These are phyloP conservation scores for Ceratobasidium sp. DNA, from an alignment of 1,284 basidiomycete species.

Conservation along the genomic window DNA sequence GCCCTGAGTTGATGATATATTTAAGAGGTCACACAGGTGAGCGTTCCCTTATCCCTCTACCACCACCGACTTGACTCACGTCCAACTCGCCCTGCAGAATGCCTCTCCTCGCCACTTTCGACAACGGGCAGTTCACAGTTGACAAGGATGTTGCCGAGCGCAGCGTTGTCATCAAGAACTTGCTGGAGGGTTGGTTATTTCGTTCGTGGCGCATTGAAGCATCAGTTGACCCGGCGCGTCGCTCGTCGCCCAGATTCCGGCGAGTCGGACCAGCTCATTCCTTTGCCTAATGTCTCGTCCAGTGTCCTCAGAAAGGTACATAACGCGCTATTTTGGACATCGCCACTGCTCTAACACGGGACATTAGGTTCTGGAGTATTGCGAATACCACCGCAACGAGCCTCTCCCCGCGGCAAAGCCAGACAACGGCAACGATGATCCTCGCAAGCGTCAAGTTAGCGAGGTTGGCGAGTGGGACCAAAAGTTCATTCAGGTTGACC, in stretches of 20 bases:
- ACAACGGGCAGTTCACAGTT: constrained; percentile 95
- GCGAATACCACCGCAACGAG: constrained; percentile 95
- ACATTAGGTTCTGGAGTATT: constrained; percentile 85
- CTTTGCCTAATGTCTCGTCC: constrained; percentile 96
- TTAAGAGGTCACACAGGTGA: no score
- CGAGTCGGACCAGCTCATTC: constrained; percentile 90
- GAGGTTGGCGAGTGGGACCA: constrained; percentile 99
- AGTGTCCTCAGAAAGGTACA: constrained; percentile 94
- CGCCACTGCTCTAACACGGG: neutral
- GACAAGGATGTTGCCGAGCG: constrained; percentile 96
- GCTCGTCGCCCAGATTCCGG: constrained; percentile 79
- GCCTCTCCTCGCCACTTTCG: constrained; percentile 89
- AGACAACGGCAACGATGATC: constrained; percentile 87
- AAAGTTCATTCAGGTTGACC: constrained; percentile 97
- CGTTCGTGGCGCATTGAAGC: constrained; percentile 47
- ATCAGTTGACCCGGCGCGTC: constrained; percentile 24
- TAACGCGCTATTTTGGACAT: neutral
- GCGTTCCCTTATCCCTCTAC: no score
- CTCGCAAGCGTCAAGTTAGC: constrained; percentile 91
- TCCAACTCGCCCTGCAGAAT: constrained; percentile 60
- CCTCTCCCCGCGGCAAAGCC: constrained; percentile 90
- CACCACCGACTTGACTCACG: constrained; percentile 27
- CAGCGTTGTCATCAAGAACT: constrained; percentile 97
- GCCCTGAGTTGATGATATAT: no score
- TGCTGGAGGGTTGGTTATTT: constrained; percentile 88